Conservation (phyloP, 1,284 basidiomycete species). For the Agaricales sp. region DNA sequence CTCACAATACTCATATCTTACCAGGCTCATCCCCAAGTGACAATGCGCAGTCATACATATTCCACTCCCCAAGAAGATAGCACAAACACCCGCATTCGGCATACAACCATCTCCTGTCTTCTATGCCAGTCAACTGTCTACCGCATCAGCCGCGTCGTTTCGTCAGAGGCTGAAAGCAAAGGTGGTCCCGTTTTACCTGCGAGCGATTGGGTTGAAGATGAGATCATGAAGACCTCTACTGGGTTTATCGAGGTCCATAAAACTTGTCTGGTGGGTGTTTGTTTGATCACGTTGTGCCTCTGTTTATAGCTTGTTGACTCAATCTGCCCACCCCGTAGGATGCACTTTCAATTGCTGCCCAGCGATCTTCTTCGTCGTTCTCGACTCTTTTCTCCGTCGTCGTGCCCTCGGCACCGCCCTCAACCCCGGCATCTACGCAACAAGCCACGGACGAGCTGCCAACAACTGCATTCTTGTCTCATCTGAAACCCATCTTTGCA, state of each 20-base stretch:
- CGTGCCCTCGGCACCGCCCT: conserved; percentile 26
- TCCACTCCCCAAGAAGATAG: conserved; percentile 32
- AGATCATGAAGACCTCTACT: conserved; percentile 51
- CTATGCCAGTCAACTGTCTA: conserved; percentile 57
- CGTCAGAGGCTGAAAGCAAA: conserved; percentile 46
- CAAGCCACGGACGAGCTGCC: conserved; percentile 4
- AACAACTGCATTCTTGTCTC: conserved; percentile 30
- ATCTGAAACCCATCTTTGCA: conserved; percentile 49
- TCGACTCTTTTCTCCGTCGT: conserved; percentile 43
- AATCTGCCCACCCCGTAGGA: background rate
- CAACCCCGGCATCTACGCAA: conserved; percentile 15
- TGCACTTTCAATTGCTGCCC: conserved; percentile 19
- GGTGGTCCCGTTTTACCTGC: conserved; percentile 61
- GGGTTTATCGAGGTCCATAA: conserved; percentile 69
- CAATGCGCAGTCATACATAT: conserved; percentile 50
- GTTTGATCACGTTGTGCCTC: too few species aligned
- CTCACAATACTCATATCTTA: conserved; percentile 12
- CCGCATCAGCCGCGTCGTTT: conserved; percentile 54
- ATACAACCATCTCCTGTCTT: conserved; percentile 58
- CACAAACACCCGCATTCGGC: conserved; percentile 37
- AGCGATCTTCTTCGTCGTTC: conserved; percentile 37
- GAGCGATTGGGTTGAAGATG: conserved; percentile 66
- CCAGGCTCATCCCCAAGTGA: conserved; percentile 62
- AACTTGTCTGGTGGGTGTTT: conserved; percentile 51
- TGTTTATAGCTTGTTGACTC: too few species aligned